A percentile compares a stretch with the other conserved stretches of the same genome.
Evolutionary conservation across 225 moss, liverwort and hornwort species (phyloP).

Genomic region (Marchantia polymorpha): DNA sequence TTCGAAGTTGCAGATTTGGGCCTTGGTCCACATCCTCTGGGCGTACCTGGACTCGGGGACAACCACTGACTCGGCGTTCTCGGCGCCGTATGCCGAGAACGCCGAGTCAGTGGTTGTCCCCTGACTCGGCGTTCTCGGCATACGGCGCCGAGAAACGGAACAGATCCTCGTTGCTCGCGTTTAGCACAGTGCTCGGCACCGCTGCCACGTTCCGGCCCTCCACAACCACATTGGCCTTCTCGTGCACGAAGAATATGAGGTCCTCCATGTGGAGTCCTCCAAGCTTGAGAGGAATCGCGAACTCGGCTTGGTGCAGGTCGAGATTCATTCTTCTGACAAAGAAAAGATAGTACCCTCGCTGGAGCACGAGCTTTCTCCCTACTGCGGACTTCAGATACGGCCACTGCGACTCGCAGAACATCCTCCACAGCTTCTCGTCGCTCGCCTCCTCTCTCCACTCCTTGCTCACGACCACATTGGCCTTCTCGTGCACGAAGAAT

Average conservation of each 20-base stretch:
- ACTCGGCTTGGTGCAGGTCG: not conserved
- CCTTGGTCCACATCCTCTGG: not conserved
- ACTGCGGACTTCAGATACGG: conserved; percentile 6
- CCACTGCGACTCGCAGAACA: not conserved
- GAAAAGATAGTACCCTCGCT: not conserved
- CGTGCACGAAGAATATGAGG: not conserved
- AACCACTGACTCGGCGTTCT: not conserved
- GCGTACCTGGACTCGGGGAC: not conserved
- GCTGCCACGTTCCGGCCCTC: not conserved
- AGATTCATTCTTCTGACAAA: not conserved
- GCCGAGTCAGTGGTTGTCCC: too few species aligned
- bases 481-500: not conserved
- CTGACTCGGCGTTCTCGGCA: not conserved
- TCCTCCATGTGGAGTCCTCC: not conserved
- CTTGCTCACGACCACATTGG: not conserved
- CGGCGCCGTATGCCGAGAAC: too few species aligned
- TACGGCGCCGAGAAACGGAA: not conserved
- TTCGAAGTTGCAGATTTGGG: not conserved
- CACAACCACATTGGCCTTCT: not conserved
- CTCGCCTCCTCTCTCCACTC: conserved; percentile 9
- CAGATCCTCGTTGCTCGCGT: not conserved
- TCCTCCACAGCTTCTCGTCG: conserved; percentile 11
- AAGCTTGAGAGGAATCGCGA: not conserved
- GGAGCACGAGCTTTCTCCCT: not conserved
- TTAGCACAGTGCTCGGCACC: not conserved